These are phyloP conservation scores for Tilletia walkeri DNA, from an alignment of 1,284 basidiomycete genomes.

Conservation along the genomic window DNA sequence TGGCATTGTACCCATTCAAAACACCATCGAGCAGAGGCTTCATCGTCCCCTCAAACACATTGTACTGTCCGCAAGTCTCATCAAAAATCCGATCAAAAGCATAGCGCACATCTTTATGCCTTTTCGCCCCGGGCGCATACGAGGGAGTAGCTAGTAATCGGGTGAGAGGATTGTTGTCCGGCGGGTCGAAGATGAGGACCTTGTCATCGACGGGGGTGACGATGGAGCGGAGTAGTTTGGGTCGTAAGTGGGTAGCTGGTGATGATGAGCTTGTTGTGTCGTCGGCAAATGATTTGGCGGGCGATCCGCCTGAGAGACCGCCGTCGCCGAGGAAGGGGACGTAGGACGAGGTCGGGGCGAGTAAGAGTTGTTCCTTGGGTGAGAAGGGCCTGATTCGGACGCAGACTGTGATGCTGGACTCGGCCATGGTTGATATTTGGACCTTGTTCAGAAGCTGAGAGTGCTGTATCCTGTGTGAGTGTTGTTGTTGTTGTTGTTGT, in stretches of 20 bases:
- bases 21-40: constrained; percentile 50
- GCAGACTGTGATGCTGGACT: constrained; percentile 27
- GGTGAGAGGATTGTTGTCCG: constrained; percentile 43
- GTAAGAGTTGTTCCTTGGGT: constrained; percentile 42
- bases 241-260: constrained; percentile 25
- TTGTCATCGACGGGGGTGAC: constrained; percentile 51
- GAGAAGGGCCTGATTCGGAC: constrained; percentile 54
- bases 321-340: constrained; percentile 55
- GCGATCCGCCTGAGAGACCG: constrained; percentile 43
- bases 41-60: constrained; percentile 50
- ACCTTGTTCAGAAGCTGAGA: neutral
- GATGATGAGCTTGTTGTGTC: constrained; percentile 11
- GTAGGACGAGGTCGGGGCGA: constrained; percentile 43
- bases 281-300: constrained; percentile 31
- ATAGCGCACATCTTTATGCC: constrained; percentile 47
- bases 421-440: constrained; percentile 24
- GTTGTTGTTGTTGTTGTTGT: neutral
- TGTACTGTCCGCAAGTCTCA: constrained; percentile 39
- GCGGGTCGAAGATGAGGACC: constrained; percentile 54
- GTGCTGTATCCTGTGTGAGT: neutral
- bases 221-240: constrained; percentile 49
- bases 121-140: constrained; percentile 29
- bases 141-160: constrained; percentile 30
- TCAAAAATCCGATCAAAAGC: constrained; percentile 54
- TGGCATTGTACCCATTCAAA: constrained; percentile 53